phyloP scores from a whole-genome alignment of 2,329 filamentous ascomycete species.

The Colletotrichum melonis region DNA sequence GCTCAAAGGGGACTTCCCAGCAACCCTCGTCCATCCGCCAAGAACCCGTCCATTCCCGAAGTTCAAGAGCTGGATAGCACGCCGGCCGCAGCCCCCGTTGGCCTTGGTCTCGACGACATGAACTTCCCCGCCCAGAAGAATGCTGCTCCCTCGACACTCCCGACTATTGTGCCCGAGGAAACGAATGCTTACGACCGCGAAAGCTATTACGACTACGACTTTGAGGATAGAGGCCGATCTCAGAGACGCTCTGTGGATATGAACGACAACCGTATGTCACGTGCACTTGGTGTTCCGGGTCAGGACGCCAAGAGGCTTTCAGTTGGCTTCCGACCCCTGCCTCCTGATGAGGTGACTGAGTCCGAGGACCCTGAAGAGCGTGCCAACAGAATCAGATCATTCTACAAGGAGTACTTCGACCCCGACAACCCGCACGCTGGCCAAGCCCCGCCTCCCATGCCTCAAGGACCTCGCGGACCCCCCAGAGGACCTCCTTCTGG shows the following conservation, averaged over 20 bases:
- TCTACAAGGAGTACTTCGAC: conserved; percentile 99
- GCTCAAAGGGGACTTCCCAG: conserved; percentile 41
- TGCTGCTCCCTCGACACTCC: conserved; percentile 48
- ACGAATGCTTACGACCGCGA: conserved; percentile 39
- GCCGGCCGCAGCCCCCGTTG: conserved; percentile 28
- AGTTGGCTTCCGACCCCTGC: conserved; percentile 83
- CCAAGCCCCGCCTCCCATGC: conserved; percentile 20
- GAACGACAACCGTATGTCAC: conserved; percentile 42
- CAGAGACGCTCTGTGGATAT: conserved; percentile 42
- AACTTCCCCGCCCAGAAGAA: conserved; percentile 44
- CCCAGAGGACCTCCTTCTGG: conserved; percentile 33
- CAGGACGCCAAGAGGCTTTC: conserved; percentile 70
- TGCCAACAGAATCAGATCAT: conserved; percentile 96
- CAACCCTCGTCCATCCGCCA: conserved; percentile 33
- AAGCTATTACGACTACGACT: conserved; percentile 39
- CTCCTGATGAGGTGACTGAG: conserved; percentile 81
- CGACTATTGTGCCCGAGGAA: conserved; percentile 40
- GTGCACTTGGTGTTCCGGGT: conserved; percentile 64
- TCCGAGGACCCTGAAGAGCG: conserved; percentile 93
- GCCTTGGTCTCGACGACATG: conserved; percentile 36
- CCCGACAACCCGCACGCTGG: conserved; percentile 66
- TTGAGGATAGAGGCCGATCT: conserved; percentile 51
- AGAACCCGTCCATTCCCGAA: conserved; percentile 16
- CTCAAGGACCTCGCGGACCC: conserved; percentile 15
- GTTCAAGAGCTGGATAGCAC: conserved; percentile 26